These are phyloP conservation scores for Blastobotrys attinorum DNA, from an alignment of 805 yeast genomes.

Conservation along the genomic window DNA sequence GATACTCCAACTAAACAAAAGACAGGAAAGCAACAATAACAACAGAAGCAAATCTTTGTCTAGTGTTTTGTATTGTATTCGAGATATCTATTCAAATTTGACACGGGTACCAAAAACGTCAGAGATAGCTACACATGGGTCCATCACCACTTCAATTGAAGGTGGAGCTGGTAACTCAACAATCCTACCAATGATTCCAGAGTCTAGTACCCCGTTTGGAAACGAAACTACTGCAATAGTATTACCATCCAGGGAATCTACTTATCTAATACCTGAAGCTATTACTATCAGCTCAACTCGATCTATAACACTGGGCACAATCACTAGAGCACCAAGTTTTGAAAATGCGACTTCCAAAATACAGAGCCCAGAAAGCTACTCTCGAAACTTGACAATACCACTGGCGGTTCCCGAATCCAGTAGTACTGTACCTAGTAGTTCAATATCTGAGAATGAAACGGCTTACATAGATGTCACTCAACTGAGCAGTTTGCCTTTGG, in stretches of 20 bases:
- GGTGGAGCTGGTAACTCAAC: too few relatives aligned
- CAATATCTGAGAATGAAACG: too few relatives aligned
- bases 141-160: too few relatives aligned
- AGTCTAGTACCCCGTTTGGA: too few relatives aligned
- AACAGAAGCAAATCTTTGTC: neutral
- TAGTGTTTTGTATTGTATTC: neutral
- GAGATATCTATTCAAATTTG: neutral
- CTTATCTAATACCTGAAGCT: neutral
- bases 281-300: neutral
- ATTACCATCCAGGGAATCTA: neutral
- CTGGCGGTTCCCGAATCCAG: neutral
- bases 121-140: too few relatives aligned
- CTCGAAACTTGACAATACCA: neutral
- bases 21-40: neutral
- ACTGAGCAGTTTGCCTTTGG: neutral
- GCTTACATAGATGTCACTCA: too few relatives aligned
- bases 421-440: neutral
- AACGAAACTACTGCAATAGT: too few relatives aligned
- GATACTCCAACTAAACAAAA: neutral
- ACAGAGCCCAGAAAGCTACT: neutral
- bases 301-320: neutral
- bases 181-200: too few relatives aligned
- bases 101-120: too few relatives aligned
- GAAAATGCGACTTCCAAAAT: too few relatives aligned
- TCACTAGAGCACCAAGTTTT: too few relatives aligned